phyloP scores from a whole-genome alignment of 495 filamentous ascomycete species.

The Neurospora africana region DNA sequence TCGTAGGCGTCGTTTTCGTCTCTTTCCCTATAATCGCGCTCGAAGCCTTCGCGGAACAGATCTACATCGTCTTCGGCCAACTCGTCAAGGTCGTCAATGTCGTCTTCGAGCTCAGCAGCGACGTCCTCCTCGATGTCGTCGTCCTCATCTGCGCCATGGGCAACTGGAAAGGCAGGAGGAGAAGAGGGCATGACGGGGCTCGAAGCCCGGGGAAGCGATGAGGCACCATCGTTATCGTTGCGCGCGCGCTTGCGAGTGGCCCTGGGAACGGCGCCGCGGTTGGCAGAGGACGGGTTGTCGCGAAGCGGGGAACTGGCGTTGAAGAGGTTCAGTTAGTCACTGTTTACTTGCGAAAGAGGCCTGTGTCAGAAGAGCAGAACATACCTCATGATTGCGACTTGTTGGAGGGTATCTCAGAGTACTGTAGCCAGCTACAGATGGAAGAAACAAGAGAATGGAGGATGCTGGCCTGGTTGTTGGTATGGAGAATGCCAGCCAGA shows the following conservation, averaged over 20 bases:
- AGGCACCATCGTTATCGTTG: conserved; percentile 55
- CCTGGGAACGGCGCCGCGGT: conserved; percentile 54
- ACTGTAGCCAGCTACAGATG: neutral
- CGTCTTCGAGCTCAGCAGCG: conserved; percentile 47
- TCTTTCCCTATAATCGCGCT: conserved; percentile 63
- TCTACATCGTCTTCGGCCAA: conserved; percentile 96
- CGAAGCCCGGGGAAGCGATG: conserved; percentile 55
- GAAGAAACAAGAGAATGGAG: neutral
- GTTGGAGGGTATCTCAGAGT: neutral
- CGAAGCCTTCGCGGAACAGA: conserved; percentile 83
- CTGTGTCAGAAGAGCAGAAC: neutral
- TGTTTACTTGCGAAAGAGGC: neutral
- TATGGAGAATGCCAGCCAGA: neutral
- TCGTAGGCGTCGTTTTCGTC: conserved; percentile 39
- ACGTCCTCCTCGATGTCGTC: conserved; percentile 39
- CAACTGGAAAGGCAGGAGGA: conserved; percentile 42
- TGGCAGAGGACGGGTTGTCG: conserved; percentile 74
- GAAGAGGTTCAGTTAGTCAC: conserved; percentile 1
- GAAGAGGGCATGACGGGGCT: conserved; percentile 39
- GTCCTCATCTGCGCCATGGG: conserved; percentile 56
- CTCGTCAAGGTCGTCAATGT: conserved; percentile 91
- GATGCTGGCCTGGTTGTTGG: conserved; percentile 2
- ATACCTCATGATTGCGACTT: conserved; percentile 30
- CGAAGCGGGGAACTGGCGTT: conserved; percentile 62
- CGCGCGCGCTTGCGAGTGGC: conserved; percentile 72